A percentile compares a stretch with the other conserved stretches of the same genome.
These are phyloP conservation scores for Ceriops tagal DNA, from an alignment of 345 rosid genomes.

Conservation along the genomic window DNA sequence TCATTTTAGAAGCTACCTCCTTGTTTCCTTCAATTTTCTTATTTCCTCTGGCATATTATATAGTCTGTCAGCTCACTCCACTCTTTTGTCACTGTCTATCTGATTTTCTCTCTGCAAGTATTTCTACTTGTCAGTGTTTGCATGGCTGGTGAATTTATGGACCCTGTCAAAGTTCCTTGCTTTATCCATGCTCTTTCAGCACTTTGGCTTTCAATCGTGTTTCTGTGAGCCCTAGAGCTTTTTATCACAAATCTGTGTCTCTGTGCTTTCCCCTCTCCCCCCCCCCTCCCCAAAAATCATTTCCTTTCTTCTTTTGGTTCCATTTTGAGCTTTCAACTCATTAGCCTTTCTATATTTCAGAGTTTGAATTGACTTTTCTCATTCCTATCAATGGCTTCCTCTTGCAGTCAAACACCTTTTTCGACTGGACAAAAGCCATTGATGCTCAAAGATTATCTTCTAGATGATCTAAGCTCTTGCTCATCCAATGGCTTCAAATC, in stretches of 20 bases:
- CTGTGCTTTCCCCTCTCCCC: not conserved
- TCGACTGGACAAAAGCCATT: slow-evolving; percentile 32
- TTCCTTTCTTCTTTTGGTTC: not conserved
- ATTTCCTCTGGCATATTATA: not conserved
- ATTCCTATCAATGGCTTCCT: slow-evolving; percentile 21
- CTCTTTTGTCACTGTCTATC: not conserved
- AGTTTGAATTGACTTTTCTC: not conserved
- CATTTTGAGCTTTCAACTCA: not conserved
- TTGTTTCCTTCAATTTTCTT: not conserved
- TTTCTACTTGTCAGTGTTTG: not conserved
- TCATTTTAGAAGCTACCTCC: slow-evolving; percentile 7
- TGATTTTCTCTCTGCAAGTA: not conserved
- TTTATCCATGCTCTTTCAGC: not conserved
- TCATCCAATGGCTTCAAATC: slow-evolving; percentile 90
- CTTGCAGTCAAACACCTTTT: slow-evolving; percentile 16
- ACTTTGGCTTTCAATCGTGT: not conserved
- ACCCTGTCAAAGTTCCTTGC: not conserved
- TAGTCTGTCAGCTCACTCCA: not conserved
- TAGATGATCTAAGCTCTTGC: slow-evolving; percentile 76
- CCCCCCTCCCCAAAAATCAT: not conserved
- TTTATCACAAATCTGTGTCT: slow-evolving; percentile 2
- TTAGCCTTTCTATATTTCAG: too few relatives aligned
- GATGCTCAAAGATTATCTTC: slow-evolving; percentile 73
- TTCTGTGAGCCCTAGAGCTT: slow-evolving; percentile 1
- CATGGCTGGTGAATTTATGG: not conserved